phyloP scores from a whole-genome alignment of 805 yeast genomes.

The Helenozyma baotianmanensis region DNA sequence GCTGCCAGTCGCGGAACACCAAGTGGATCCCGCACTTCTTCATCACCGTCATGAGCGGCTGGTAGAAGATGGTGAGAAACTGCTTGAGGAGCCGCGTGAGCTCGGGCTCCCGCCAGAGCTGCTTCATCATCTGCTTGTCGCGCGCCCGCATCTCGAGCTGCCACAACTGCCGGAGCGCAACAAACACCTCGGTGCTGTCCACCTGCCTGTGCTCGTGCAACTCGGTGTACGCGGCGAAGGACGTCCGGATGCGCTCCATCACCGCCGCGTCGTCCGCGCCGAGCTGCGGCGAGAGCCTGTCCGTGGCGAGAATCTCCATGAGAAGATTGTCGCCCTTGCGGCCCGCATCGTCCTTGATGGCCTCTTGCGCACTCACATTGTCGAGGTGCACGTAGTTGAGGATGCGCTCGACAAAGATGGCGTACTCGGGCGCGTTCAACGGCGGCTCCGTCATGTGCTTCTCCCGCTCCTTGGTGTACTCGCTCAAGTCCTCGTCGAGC shows the following conservation, averaged over 20 bases:
- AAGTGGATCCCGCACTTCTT: constrained; percentile 61
- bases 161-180: constrained; percentile 57
- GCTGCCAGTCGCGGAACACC: constrained; percentile 44
- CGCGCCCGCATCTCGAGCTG: constrained; percentile 60
- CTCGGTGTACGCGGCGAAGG: constrained; percentile 19
- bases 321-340: constrained; percentile 55
- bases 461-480: constrained; percentile 49
- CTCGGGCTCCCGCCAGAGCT: constrained; percentile 82
- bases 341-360: constrained; percentile 60
- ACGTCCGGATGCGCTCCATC: constrained; percentile 8
- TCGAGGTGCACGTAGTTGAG: constrained; percentile 46
- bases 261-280: background rate
- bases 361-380: constrained; percentile 37
- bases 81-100: constrained; percentile 72
- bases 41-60: constrained; percentile 67
- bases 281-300: constrained; percentile 18
- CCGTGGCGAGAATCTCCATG: constrained; percentile 48
- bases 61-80: constrained; percentile 65
- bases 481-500: constrained; percentile 66
- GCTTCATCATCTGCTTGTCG: constrained; percentile 72
- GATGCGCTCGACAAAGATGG: constrained; percentile 30
- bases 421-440: constrained; percentile 31
- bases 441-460: constrained; percentile 37
- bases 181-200: constrained; percentile 34
- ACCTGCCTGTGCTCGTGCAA: constrained; percentile 10